Percentiles rank a stretch among this genome's conserved stretches.
phyloP scores from a whole-genome alignment of 805 yeast genomes.

The Myxozyma lipomycoides region DNA sequence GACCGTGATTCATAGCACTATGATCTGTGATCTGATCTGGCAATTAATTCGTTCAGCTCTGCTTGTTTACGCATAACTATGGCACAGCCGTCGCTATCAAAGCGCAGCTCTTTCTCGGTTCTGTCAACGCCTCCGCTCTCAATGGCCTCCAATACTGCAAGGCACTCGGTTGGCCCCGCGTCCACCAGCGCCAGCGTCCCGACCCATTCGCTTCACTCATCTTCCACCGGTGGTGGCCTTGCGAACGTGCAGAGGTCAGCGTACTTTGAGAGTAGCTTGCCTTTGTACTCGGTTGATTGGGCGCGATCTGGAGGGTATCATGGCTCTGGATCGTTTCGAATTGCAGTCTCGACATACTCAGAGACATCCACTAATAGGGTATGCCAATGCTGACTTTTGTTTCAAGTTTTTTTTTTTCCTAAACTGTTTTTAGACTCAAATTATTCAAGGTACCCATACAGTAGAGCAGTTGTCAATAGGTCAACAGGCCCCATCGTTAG shows the following conservation, averaged over 20 bases:
- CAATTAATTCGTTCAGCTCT: too few species aligned
- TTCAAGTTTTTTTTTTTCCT: neutral
- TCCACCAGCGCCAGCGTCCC: too few species aligned
- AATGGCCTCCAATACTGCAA: neutral
- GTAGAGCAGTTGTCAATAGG: slow-evolving; percentile 30
- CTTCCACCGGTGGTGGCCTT: too few species aligned
- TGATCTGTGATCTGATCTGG: too few species aligned
- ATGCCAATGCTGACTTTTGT: neutral
- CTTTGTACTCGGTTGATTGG: slow-evolving; percentile 55
- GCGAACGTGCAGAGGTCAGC: neutral
- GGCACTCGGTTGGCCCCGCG: too few species aligned
- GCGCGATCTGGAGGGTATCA: slow-evolving; percentile 30
- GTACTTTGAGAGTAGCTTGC: slow-evolving; percentile 46
- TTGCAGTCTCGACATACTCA: slow-evolving; percentile 72
- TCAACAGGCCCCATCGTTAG: slow-evolving; percentile 32
- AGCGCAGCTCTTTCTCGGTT: slow-evolving; percentile 19
- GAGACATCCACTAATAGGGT: slow-evolving; percentile 72
- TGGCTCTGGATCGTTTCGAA: slow-evolving; percentile 29
- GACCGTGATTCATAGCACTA: too few species aligned
- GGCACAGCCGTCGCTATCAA: slow-evolving; percentile 20
- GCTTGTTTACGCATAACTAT: slow-evolving; percentile 1
- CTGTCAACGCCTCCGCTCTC: slow-evolving; percentile 10
- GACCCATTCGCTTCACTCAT: too few species aligned
- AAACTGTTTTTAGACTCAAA: slow-evolving; percentile 22
- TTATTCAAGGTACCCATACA: slow-evolving; percentile 30